These are phyloP conservation scores for Sapria himalayana DNA, from an alignment of 345 rosid genomes.

Conservation along the genomic window DNA sequence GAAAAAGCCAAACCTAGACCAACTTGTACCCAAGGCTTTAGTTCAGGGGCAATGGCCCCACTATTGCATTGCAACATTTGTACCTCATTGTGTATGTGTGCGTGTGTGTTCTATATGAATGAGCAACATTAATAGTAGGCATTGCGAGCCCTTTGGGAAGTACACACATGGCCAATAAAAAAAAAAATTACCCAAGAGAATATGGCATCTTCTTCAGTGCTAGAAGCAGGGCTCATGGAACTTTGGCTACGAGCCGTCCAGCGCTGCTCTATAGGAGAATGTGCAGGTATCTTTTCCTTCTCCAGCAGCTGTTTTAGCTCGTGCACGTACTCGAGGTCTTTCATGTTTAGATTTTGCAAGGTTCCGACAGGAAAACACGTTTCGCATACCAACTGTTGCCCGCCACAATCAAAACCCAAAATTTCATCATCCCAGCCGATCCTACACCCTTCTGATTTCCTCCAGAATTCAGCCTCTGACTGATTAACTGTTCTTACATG, in stretches of 20 bases:
- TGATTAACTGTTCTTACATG: constrained; percentile 57
- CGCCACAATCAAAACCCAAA: constrained; percentile 96
- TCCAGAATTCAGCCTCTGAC: constrained; percentile 97
- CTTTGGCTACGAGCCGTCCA: constrained; percentile 86
- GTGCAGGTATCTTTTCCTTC: constrained; percentile 64
- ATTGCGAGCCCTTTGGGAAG: no score
- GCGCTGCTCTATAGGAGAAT: constrained; percentile 86
- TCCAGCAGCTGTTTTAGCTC: constrained; percentile 63
- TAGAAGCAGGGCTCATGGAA: constrained; percentile 73
- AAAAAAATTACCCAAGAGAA: constrained; percentile 62
- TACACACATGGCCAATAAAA: no score
- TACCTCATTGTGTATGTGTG: no score
- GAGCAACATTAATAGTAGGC: no score
- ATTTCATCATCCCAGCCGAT: constrained; percentile 96
- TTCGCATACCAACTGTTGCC: constrained; percentile 98
- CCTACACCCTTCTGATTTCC: constrained; percentile 83
- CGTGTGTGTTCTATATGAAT: no score
- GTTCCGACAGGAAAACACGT: constrained; percentile 90
- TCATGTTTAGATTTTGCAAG: constrained; percentile 66
- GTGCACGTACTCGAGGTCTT: constrained; percentile 81
- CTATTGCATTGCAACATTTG: no score
- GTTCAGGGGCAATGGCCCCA: no score
- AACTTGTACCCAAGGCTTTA: no score
- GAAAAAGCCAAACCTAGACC: no score
- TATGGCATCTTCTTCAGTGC: constrained; percentile 49